phyloP scores from a whole-genome alignment of 345 rosid genomes.

The Hirschfeldia incana region DNA sequence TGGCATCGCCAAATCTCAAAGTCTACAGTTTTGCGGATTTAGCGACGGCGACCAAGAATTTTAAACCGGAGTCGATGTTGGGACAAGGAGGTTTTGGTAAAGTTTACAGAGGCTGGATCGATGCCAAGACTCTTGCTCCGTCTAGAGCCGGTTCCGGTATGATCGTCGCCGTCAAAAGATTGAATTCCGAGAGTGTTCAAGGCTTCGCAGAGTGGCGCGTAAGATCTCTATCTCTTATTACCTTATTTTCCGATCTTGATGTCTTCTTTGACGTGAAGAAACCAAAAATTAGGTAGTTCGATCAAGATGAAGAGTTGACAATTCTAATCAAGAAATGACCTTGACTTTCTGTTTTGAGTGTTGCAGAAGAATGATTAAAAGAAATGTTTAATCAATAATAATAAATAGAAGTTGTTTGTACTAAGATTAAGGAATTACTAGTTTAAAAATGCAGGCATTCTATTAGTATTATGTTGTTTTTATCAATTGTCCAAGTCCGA shows the following conservation, averaged over 20 bases:
- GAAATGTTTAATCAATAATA: background rate
- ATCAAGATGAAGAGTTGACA: constrained; percentile 25
- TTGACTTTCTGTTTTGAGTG: constrained; percentile 24
- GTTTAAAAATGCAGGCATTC: background rate
- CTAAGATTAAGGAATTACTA: background rate
- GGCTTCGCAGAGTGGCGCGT: constrained; percentile 89
- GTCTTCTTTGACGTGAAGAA: background rate
- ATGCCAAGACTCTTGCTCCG: constrained; percentile 60
- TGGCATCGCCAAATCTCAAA: constrained; percentile 49
- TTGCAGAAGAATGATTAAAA: background rate
- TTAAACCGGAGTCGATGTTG: constrained; percentile 60
- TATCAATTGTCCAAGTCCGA: background rate
- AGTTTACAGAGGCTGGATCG: constrained; percentile 85
- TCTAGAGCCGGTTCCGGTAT: constrained; percentile 59
- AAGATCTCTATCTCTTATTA: constrained; percentile 1
- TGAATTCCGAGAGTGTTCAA: constrained; percentile 64
- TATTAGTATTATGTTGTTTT: background rate
- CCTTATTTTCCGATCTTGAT: constrained; percentile 1
- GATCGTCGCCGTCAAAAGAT: constrained; percentile 75
- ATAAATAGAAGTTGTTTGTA: background rate
- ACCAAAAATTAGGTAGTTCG: constrained; percentile 3
- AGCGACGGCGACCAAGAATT: constrained; percentile 61
- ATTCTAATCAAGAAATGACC: constrained; percentile 23
- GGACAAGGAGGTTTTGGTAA: constrained; percentile 87
- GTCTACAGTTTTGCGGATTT: constrained; percentile 61